These are phyloP conservation scores for Penicillium cinerascens DNA, from an alignment of 495 filamentous ascomycete genomes.

Conservation along the genomic window DNA sequence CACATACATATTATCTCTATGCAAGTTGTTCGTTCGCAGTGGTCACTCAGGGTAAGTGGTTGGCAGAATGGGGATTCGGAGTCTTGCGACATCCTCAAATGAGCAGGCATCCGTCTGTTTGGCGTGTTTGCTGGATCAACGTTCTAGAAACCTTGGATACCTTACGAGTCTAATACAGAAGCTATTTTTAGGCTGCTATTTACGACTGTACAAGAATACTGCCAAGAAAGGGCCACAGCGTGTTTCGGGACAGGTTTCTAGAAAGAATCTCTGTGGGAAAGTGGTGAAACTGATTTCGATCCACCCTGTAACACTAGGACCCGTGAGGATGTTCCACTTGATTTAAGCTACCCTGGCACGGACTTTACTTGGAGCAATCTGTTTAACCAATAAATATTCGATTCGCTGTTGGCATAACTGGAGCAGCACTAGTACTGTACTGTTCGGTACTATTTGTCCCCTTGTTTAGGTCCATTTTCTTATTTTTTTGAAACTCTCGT, in stretches of 20 bases:
- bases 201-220: background rate
- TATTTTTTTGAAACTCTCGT: no score
- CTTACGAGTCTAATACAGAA: background rate
- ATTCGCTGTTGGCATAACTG: no score
- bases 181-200: background rate
- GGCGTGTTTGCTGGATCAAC: background rate
- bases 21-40: background rate
- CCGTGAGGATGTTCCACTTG: no score
- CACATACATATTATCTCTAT: background rate
- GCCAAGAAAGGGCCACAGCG: background rate
- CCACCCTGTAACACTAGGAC: no score
- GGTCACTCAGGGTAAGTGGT: background rate
- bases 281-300: no score
- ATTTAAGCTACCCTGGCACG: no score
- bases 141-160: background rate
- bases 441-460: no score
- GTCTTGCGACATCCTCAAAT: background rate
- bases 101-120: background rate
- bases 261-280: conserved; percentile 9
- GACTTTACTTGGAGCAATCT: no score
- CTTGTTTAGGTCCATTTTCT: no score
- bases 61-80: background rate
- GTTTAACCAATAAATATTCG: no score
- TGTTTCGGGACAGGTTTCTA: background rate
- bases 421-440: no score